Base-by-base conservation (phyloP, 2,329 filamentous ascomycete genomes). In the Trichophaea hybrida region DNA sequence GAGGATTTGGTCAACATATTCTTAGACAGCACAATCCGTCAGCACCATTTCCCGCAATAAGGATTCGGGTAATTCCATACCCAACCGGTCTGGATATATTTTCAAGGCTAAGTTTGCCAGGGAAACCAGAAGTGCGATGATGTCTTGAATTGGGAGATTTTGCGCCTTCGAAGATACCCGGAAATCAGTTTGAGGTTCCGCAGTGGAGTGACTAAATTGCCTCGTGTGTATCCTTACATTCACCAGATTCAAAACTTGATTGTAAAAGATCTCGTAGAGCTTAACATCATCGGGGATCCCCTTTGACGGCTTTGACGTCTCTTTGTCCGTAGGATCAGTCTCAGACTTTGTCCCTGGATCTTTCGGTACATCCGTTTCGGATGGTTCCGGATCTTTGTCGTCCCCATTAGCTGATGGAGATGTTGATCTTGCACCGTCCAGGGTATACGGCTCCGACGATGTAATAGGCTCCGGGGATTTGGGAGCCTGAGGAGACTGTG, bases 201-300 rank as follows among this genome's bases (percentile, higher is more conserved):
- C 55, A 61, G 49, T 54, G 54, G 61, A 60, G 12, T 54, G 57
- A 58, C 60, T 49, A 64, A 65, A 64, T 59, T 59, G 50, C 62
- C 63, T 64, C 51, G 63, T 65, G 44, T 65, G 60, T 62, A 61
- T 60, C 60, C 66, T 64, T 66, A 66, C 64, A 63, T 66, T 91
- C 63, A 97, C 90, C 55, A 98, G 77, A 69, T 91, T 90, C 70
- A 94, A 86, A 63, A 97, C 93, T 72, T 97, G 93, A 55, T 89
- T 85, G 70, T 97, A 94, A 77, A 97, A 98, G 61, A 97, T 88
- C 73, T 97, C 90, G 72, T 97, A 97, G 31, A 98, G 80, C 73
- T 88, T 91, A 60, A 95, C 83, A 68, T 88, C 84, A 56, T 83
- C 79, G 0, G 85, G 84, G 65, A 88, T 86, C 17, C 80, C 77